Conservation (phyloP, 2,329 filamentous ascomycete species). For the Xylariaceae sp. region DNA sequence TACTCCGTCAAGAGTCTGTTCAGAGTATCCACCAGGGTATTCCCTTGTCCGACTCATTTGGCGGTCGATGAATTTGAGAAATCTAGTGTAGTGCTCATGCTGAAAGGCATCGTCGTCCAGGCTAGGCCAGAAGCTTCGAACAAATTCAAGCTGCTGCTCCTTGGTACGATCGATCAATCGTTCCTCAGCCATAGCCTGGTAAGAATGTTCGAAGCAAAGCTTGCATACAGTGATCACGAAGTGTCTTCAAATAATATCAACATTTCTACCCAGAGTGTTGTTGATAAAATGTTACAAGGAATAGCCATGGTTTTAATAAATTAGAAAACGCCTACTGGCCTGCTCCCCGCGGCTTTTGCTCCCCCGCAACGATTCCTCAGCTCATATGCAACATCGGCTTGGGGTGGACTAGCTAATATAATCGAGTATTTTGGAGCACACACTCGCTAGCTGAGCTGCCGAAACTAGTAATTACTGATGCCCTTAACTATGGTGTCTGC, state of each 20-base stretch:
- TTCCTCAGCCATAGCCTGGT: conserved; percentile 6
- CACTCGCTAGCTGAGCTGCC: too few relatives aligned
- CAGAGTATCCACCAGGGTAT: neutral
- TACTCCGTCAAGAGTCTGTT: neutral
- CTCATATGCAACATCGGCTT: too few relatives aligned
- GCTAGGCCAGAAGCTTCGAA: conserved; percentile 1
- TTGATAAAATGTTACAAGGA: too few relatives aligned
- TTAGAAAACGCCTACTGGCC: too few relatives aligned
- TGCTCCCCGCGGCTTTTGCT: too few relatives aligned
- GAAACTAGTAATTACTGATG: too few relatives aligned
- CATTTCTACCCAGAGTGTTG: neutral
- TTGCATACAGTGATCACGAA: neutral
- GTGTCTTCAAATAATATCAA: neutral
- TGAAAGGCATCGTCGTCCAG: conserved; percentile 1
- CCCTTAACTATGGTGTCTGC: too few relatives aligned
- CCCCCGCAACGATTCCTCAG: too few relatives aligned
- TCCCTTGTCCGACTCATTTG: neutral
- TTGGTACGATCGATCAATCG: neutral
- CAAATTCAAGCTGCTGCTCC: conserved; percentile 1
- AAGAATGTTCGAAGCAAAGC: too few relatives aligned
- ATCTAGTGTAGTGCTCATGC: neutral
- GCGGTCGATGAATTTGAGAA: neutral
- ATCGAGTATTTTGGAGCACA: too few relatives aligned
- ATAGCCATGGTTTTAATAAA: too few relatives aligned
- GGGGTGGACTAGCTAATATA: too few relatives aligned